Evolutionary conservation across 192 early-diverging fungal genomes (phyloP), one percentile per base, ranked within the genome.

Genomic region (Entophlyctis luteolus): DNA sequence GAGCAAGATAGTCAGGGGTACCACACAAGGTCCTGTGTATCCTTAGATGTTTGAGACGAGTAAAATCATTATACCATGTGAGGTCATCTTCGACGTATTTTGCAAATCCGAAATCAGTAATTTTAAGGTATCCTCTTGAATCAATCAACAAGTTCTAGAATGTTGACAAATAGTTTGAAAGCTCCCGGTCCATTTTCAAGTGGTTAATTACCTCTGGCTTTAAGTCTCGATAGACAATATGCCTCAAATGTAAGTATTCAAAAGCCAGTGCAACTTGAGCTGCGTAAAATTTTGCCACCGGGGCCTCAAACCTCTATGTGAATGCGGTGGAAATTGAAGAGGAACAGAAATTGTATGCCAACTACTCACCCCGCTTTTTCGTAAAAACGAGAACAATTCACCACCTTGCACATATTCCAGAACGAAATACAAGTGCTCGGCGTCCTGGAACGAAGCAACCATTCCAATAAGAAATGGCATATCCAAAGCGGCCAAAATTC

Each of bases 391-490:
- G 62, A 96, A 96, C 62, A 96, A 79, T 82, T 96, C 94, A 56
- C 94, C 94, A 67, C 94, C 94, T 28, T 87, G 87, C 18, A 95
- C 88, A 77, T 93, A 96, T 72, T 96, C 94, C 83, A 94, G 84
- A 14, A 94, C 90, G 72, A 96, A 89, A 73, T 94, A 95, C 71
- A 94, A 75, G 70, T 93, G 93, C 37, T 79, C 72, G 46, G 81
- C 75, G 73, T 97, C 93, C 78, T 97, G 94, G 74, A 92, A 95
- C 18, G 87, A 88, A 12, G 89, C 88, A 1, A 79, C 25, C 73
- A 96, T 85, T 59, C 88, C 83, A 54, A 98, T 92, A 34, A 98
- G 73, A 65, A 94, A 96, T 27, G 93, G 93, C 55, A 90, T 89
- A 49, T 82, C 79, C 54, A 93, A 84, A 34, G 81, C 72, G 58